Conservation (phyloP, 768 basidiomycete genomes). For the Exsudoporus frostii region DNA sequence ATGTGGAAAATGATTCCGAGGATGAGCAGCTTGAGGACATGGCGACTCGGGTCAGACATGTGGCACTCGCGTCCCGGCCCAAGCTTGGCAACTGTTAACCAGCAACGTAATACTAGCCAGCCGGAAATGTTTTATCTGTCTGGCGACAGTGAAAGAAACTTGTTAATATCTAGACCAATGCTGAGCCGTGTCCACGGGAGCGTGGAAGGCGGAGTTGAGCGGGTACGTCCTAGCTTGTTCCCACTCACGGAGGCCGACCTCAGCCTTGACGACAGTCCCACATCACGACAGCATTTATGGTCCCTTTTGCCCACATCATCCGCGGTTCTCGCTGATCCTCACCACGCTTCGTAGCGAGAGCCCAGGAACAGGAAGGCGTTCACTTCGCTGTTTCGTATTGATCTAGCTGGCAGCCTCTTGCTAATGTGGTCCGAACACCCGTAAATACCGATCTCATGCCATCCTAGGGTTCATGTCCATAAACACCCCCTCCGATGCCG, state of each 20-base stretch:
- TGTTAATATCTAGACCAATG: too few species aligned
- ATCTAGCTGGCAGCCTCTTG: background rate
- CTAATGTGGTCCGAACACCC: background rate
- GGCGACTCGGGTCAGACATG: slow-evolving; percentile 14
- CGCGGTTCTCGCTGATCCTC: background rate
- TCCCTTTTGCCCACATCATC: background rate
- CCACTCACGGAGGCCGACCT: background rate
- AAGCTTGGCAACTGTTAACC: background rate
- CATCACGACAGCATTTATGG: background rate
- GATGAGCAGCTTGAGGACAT: slow-evolving; percentile 45
- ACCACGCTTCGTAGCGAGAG: too few species aligned
- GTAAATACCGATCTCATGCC: background rate
- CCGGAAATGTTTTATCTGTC: too few species aligned
- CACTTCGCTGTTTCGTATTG: background rate
- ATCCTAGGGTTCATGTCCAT: background rate
- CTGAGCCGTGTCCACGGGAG: background rate
- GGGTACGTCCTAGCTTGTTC: background rate
- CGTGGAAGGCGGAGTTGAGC: background rate
- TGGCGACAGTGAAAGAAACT: too few species aligned
- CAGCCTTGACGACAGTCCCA: background rate
- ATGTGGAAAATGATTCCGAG: slow-evolving; percentile 74
- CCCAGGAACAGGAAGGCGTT: background rate
- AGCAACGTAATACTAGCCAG: too few species aligned
- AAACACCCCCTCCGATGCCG: background rate
- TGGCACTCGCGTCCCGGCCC: too few species aligned